Evolutionary conservation across 176 grass and related monocot genomes (phyloP).

Genomic region (Avena atlantica): DNA sequence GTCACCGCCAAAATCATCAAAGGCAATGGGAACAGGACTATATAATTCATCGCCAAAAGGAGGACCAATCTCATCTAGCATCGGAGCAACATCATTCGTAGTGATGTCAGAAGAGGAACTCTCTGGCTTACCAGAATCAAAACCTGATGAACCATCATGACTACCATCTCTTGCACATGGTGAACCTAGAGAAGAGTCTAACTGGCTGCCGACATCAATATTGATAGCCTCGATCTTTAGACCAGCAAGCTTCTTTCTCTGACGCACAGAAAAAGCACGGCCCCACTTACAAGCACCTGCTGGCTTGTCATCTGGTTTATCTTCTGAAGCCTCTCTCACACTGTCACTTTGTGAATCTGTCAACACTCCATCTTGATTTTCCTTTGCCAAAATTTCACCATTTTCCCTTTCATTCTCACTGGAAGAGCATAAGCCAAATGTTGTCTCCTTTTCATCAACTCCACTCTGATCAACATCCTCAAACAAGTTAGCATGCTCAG

Average conservation of each 20-base stretch:
- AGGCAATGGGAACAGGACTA: not conserved
- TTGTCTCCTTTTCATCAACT: slow-evolving; percentile 17
- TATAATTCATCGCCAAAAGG: slow-evolving; percentile 43
- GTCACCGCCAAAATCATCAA: slow-evolving; percentile 35
- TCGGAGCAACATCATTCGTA: slow-evolving; percentile 28
- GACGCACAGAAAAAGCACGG: slow-evolving; percentile 51
- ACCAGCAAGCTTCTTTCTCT: slow-evolving; percentile 46
- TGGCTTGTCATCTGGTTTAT: slow-evolving; percentile 18
- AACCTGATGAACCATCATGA: slow-evolving; percentile 53
- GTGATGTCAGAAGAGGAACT: slow-evolving; percentile 50
- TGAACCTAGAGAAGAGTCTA: slow-evolving; percentile 48
- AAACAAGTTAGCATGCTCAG: not conserved
- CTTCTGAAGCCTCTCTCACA: slow-evolving; percentile 40
- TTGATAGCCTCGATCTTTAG: slow-evolving; percentile 36
- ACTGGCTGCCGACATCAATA: slow-evolving; percentile 16
- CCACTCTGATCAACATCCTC: slow-evolving; percentile 15
- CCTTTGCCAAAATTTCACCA: slow-evolving; percentile 13
- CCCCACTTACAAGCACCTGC: slow-evolving; percentile 38
- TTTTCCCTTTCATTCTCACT: slow-evolving; percentile 27
- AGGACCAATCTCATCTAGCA: slow-evolving; percentile 58
- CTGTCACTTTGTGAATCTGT: slow-evolving; percentile 42
- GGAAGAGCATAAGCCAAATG: slow-evolving; percentile 18
- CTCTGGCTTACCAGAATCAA: slow-evolving; percentile 47
- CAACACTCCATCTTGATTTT: slow-evolving; percentile 2
- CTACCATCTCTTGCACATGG: slow-evolving; percentile 43